phyloP scores from a whole-genome alignment of 768 basidiomycete species.

The Panellus pusillus region DNA sequence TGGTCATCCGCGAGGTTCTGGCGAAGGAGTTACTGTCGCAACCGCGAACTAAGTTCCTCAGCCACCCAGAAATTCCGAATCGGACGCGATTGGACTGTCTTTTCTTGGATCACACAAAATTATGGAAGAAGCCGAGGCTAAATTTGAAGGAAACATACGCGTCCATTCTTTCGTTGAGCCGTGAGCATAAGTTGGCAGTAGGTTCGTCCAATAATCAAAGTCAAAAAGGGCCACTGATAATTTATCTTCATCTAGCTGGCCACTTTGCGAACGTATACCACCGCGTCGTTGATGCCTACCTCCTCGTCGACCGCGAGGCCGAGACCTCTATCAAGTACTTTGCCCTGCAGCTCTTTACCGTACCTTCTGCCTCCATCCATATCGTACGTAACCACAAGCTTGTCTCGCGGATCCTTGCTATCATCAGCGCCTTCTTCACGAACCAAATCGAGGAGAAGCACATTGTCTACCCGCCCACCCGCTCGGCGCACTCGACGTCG shows the following conservation, averaged over 20 bases:
- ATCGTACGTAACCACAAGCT: constrained; percentile 75
- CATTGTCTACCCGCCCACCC: constrained; percentile 46
- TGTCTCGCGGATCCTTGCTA: constrained; percentile 72
- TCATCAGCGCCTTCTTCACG: constrained; percentile 91
- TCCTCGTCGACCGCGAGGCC: constrained; percentile 89
- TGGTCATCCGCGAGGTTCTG: constrained; percentile 71
- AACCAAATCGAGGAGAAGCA: constrained; percentile 80
- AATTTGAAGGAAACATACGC: constrained; percentile 84
- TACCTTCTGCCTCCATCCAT: constrained; percentile 80
- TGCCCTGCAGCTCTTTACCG: constrained; percentile 89
- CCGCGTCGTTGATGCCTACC: constrained; percentile 84
- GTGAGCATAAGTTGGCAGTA: constrained; percentile 72
- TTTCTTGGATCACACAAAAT: constrained; percentile 76
- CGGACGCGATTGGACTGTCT: constrained; percentile 71
- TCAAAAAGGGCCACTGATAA: neutral
- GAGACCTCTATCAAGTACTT: constrained; percentile 96
- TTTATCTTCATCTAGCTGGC: constrained; percentile 49
- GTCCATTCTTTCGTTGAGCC: constrained; percentile 67
- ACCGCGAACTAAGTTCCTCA: constrained; percentile 49
- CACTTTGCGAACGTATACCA: constrained; percentile 87
- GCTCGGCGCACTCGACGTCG: constrained; percentile 59
- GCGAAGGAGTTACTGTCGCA: constrained; percentile 67
- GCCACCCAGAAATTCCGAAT: constrained; percentile 46
- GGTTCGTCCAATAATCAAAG: constrained; percentile 48
- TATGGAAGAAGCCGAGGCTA: constrained; percentile 84